These are phyloP conservation scores for Symmetrospora coprosmae DNA, from an alignment of 768 basidiomycete species.

Conservation along the genomic window DNA sequence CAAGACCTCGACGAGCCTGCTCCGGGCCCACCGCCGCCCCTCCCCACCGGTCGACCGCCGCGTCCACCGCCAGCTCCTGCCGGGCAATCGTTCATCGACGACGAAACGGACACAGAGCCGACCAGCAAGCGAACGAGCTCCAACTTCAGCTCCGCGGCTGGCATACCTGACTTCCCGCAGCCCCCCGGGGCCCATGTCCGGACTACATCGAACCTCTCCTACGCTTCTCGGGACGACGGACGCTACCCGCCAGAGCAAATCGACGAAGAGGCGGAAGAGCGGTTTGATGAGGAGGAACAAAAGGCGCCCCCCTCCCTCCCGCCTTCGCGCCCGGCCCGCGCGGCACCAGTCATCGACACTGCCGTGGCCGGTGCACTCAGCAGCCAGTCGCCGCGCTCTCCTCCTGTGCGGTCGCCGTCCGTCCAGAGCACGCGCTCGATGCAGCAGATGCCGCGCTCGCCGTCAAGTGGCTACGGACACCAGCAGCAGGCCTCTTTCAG, in stretches of 20 bases:
- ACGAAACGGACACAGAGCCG: conserved; percentile 1
- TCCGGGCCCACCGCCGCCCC: not conserved
- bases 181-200: not conserved
- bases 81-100: conserved; percentile 1
- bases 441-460: too few relatives aligned
- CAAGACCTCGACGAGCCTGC: not conserved
- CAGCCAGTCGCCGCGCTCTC: not conserved
- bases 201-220: not conserved
- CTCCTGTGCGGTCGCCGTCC: not conserved
- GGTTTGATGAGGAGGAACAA: not conserved
- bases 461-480: too few relatives aligned
- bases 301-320: not conserved
- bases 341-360: not conserved
- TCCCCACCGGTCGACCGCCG: not conserved
- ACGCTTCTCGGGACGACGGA: not conserved
- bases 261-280: not conserved
- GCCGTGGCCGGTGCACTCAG: too few relatives aligned
- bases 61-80: not conserved
- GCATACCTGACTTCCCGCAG: not conserved
- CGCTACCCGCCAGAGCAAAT: not conserved
- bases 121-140: not conserved
- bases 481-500: not conserved
- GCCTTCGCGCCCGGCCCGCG: not conserved
- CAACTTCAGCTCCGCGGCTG: not conserved
- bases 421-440: too few relatives aligned